Base-by-base conservation (phyloP, 306 rosid genomes). In the Potentilla sterilis region DNA sequence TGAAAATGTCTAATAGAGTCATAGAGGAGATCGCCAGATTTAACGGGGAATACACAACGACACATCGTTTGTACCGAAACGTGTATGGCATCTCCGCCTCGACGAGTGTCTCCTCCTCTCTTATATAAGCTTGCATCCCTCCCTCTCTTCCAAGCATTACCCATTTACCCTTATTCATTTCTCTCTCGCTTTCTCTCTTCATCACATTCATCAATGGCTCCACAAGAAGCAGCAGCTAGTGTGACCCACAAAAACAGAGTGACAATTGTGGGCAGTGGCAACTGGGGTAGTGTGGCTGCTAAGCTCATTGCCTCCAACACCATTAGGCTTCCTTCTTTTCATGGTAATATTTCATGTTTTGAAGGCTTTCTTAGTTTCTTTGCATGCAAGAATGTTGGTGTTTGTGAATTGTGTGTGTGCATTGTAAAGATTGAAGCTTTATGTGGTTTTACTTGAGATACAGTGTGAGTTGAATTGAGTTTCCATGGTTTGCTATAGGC, bases 261-360 rank as follows among this genome's bases (percentile, higher is more conserved):
- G 81, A 78, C 97, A n/a, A 73, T 95, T 24, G 82, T 92, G 51
- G 99, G 99, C 8, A 95, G 99, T 57, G 99, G 97, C 57, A 92
- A 92, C 54, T 95, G 97, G 97, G 99, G 99, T 14, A 90, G 96
- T 75, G 97, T 95, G 37, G 97, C 99, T 1, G 81, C 96, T 47
- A 92, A 86, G 86, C 97, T 95, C 83, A 86, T 92, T 81, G 99
- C 99, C 47, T 90, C 92, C 43, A 92, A 95, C 79, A 82, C 99
- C 57, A 77, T 86, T 77, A 71, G 57, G 28, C 90, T 86, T 35
- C 42, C 72, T 67, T 81, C 89, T 41, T 95, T 92, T 78, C 85
- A 95, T 67, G 99, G 99, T 95, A 83, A 28, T 32, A 15, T 28
- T 13, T 6, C 22, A 19, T 24, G 54, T 42, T 66, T 65, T 34